Evolutionary conservation across 768 basidiomycete genomes (phyloP).

Genomic region (Grammothele lineata): DNA sequence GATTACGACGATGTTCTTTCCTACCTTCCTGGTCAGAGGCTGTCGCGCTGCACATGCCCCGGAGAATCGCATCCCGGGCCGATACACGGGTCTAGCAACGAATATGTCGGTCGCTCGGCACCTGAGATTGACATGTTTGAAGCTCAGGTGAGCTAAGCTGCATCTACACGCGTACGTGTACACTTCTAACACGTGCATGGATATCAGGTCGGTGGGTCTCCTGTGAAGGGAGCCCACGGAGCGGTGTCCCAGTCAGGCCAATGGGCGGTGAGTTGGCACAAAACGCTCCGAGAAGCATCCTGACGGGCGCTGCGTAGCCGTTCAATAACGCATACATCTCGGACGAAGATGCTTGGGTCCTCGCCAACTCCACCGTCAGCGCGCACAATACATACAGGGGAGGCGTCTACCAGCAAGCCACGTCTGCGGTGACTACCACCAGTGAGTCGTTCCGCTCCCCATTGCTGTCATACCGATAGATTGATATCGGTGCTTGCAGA

Average conservation of each 20-base stretch:
- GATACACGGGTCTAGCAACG: constrained; percentile 61
- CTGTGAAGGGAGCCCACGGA: constrained; percentile 54
- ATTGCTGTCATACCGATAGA: too few relatives aligned
- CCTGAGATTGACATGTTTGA: constrained; percentile 93
- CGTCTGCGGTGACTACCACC: constrained; percentile 33
- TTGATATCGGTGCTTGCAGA: constrained; percentile 33
- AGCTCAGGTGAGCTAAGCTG: constrained; percentile 49
- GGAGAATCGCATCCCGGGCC: constrained; percentile 86
- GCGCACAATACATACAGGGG: constrained; percentile 65
- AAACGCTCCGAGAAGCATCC: too few relatives aligned
- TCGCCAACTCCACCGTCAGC: constrained; percentile 47
- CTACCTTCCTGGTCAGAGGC: constrained; percentile 79
- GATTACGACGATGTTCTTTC: constrained; percentile 44
- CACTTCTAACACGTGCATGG: neutral
- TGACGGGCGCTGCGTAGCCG: constrained; percentile 40
- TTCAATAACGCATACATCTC: constrained; percentile 72
- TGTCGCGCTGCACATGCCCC: constrained; percentile 80
- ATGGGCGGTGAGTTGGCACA: constrained; percentile 54
- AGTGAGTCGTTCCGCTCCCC: constrained; percentile 15
- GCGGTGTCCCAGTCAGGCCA: constrained; percentile 85
- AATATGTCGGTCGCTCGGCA: constrained; percentile 74
- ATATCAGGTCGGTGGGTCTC: constrained; percentile 44
- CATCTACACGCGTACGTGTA: constrained; percentile 41
- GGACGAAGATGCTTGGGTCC: constrained; percentile 59
- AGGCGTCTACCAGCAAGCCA: constrained; percentile 79